Conservation (phyloP, 768 basidiomycete species). For the Lyophyllum atratum region DNA sequence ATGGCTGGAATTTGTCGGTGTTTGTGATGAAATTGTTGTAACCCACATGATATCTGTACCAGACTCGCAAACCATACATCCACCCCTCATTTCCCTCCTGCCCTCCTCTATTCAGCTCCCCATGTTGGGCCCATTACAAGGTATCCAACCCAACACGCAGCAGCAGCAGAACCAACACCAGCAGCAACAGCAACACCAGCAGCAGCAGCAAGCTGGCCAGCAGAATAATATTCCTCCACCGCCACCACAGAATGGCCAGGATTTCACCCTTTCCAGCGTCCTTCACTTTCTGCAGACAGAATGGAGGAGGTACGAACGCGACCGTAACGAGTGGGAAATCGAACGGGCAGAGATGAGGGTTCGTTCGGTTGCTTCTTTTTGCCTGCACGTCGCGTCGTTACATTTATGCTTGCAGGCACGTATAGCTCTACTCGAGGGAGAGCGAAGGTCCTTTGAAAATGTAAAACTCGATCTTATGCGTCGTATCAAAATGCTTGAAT, state of each 20-base stretch:
- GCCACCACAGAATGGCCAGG: constrained; percentile 85
- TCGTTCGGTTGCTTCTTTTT: constrained; percentile 35
- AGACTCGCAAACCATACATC: constrained; percentile 24
- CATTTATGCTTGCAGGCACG: constrained; percentile 64
- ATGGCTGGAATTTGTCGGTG: constrained; percentile 36
- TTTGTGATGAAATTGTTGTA: constrained; percentile 35
- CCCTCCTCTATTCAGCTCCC: constrained; percentile 48
- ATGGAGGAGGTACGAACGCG: constrained; percentile 96
- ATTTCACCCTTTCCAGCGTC: constrained; percentile 91
- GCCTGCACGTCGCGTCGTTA: constrained; percentile 30
- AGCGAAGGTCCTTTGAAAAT: constrained; percentile 96
- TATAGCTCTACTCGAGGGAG: constrained; percentile 96
- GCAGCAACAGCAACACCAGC: constrained; percentile 55
- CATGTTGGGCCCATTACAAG: constrained; percentile 76
- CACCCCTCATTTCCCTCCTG: constrained; percentile 20
- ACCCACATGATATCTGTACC: constrained; percentile 19
- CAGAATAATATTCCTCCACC: constrained; percentile 67
- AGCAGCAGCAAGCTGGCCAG: constrained; percentile 50
- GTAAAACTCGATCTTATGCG: constrained; percentile 94
- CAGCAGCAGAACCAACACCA: constrained; percentile 65
- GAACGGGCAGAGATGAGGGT: constrained; percentile 99
- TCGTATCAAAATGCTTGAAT: constrained; percentile 99
- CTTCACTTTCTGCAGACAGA: constrained; percentile 98
- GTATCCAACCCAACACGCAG: constrained; percentile 56
- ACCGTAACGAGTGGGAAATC: constrained; percentile 99